These are phyloP conservation scores for Candida ortonii DNA, from an alignment of 805 yeast genomes.

Conservation along the genomic window DNA sequence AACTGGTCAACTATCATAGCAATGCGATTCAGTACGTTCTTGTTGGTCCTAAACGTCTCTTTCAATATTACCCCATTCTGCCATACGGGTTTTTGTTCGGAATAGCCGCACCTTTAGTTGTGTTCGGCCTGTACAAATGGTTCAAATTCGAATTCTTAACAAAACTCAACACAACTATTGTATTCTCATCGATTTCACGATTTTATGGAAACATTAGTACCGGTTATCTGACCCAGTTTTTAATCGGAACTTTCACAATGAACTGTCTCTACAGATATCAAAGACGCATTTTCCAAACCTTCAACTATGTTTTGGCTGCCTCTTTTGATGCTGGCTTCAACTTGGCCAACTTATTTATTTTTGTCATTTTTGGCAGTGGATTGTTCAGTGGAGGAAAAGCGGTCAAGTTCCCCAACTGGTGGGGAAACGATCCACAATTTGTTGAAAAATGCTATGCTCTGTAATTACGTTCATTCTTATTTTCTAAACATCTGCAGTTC, in stretches of 20 bases:
- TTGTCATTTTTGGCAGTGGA: conserved; percentile 30
- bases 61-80: conserved; percentile 39
- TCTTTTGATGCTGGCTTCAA: conserved; percentile 52
- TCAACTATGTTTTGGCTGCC: conserved; percentile 48
- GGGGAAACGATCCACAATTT: conserved; percentile 45
- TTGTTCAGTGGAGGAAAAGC: conserved; percentile 12
- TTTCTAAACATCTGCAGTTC: neutral
- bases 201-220: conserved; percentile 51
- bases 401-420: conserved; percentile 40
- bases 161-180: conserved; percentile 45
- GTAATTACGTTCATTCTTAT: conserved; percentile 5
- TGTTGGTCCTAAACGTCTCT: conserved; percentile 45
- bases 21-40: conserved; percentile 52
- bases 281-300: conserved; percentile 40
- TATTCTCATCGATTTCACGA: conserved; percentile 45
- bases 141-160: conserved; percentile 24
- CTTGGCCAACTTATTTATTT: conserved; percentile 39
- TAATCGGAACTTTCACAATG: conserved; percentile 50
- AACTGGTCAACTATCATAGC: conserved; percentile 40
- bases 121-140: conserved; percentile 23
- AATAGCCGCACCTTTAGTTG: conserved; percentile 34
- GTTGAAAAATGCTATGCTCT: conserved; percentile 48
- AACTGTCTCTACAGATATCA: conserved; percentile 40
- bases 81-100: conserved; percentile 47
- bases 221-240: conserved; percentile 45